A percentile compares a stretch with the other conserved stretches of the same genome.
Evolutionary conservation across 768 basidiomycete genomes (phyloP).

Genomic region (Pleurotus tuber-regium): DNA sequence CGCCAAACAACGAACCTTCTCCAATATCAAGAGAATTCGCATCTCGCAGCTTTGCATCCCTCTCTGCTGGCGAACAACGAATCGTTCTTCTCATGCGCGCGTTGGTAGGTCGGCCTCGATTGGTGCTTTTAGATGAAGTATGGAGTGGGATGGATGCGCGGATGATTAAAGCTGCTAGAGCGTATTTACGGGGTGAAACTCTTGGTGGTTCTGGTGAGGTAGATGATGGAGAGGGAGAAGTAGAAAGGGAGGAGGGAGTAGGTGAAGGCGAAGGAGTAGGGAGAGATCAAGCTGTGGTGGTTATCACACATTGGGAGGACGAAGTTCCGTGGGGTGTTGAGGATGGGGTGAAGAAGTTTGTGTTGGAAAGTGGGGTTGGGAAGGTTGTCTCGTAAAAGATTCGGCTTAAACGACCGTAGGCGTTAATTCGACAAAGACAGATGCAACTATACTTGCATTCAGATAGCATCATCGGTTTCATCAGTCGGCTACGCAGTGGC

Average conservation of each 20-base stretch:
- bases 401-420: no score
- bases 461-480: no score
- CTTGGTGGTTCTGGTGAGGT: no score
- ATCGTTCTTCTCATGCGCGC: conserved; percentile 85
- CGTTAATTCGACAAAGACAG: no score
- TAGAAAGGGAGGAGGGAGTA: no score
- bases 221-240: no score
- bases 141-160: conserved; percentile 89
- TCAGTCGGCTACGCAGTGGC: no score
- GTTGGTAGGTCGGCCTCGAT: conserved; percentile 66
- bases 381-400: no score
- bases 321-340: conserved; percentile 80
- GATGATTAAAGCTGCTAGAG: conserved; percentile 65
- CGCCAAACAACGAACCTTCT: neutral
- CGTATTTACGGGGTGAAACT: conserved; percentile 53
- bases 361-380: conserved; percentile 30
- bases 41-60: conserved; percentile 51
- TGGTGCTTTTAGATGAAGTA: conserved; percentile 89
- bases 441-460: no score
- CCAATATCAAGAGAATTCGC: conserved; percentile 42
- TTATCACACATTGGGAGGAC: conserved; percentile 89
- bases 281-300: conserved; percentile 71
- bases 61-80: conserved; percentile 75
- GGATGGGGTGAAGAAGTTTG: conserved; percentile 46
- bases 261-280: conserved; percentile 40